A percentile compares a stretch with the other conserved stretches of the same genome.
phyloP scores from a whole-genome alignment of 2,329 filamentous ascomycete genomes.

The Aspergillus jensenii region DNA sequence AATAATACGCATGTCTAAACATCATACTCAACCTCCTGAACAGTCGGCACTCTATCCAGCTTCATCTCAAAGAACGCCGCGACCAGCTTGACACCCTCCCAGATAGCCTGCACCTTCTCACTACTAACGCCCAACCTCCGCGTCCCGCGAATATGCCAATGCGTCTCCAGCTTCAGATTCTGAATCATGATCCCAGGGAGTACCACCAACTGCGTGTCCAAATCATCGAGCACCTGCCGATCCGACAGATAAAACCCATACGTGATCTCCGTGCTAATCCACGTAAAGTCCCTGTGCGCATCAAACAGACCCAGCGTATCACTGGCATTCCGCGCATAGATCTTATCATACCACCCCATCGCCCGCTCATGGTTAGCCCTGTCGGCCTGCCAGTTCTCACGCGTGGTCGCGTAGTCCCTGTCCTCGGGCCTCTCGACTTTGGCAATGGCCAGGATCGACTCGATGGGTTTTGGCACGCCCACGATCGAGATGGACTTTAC shows the following conservation, averaged over 20 bases:
- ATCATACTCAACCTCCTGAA: background rate
- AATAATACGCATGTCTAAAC: background rate
- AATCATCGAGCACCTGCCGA: background rate
- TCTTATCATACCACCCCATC: background rate
- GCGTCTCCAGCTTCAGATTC: background rate
- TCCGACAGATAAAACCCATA: background rate
- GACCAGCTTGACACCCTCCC: background rate
- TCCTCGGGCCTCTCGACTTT: background rate
- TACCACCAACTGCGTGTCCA: background rate
- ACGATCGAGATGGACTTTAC: background rate
- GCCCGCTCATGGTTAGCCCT: background rate
- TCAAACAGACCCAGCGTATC: background rate
- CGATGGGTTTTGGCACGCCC: background rate
- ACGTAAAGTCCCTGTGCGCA: background rate
- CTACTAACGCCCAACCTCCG: background rate
- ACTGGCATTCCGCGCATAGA: background rate
- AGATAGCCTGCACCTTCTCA: background rate
- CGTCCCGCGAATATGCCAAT: constrained; percentile 1
- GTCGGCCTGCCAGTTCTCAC: background rate
- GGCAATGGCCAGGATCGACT: background rate
- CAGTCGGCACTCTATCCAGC: background rate
- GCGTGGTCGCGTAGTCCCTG: background rate
- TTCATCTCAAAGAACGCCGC: background rate
- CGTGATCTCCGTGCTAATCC: background rate
- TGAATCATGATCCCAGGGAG: background rate